Evolutionary conservation across 805 yeast species (phyloP), one percentile per base, ranked within the genome.

Genomic region (Vanderwaltozyma tropicalis): DNA sequence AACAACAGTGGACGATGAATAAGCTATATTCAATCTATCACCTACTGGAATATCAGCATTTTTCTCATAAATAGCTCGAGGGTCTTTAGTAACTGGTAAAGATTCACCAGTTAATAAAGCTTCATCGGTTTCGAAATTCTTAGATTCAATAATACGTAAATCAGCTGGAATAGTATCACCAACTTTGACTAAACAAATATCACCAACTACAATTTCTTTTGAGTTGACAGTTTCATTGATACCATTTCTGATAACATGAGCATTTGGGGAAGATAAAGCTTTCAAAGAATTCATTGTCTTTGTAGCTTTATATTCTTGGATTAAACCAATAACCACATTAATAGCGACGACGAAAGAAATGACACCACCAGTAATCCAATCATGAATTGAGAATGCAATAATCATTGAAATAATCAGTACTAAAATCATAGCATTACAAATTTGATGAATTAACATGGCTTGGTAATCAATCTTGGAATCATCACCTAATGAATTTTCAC

Each of bases 141-240:
- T 81, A 7, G 89, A 74, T 38, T 76, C 77, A 5, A 77, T 69
- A 37, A 92, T 64, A 49, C 98, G 72, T 26, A 92, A 64, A 61
- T 92, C 99, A 0, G 98, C 98, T 1, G 99, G 98, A 34, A 92
- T 76, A 41, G 96, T 73, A 62, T 92, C 99, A 47, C 99, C 99
- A 34, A 87, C 92, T 35, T 80, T 64, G 47, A 92, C 82, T 46
- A 79, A 78, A 34, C 89, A 92, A 49, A 92, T 62, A 59, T 92
- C 99, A 42, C 99, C 99, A 3, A 97, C 96, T 11, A 92, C 99
- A 40, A 92, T 72, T 30, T 74, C 73, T 1, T 86, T 73, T 0
- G 97, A 96, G 41, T 84, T 64, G 3, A 85, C 84, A 5, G 79
- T 74, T 38, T 78, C 78, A 11, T 83, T 74, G 35, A 72, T 68